phyloP scores from a whole-genome alignment of 108 stramenopile genomes.

The Mediolabrus comicus region DNA sequence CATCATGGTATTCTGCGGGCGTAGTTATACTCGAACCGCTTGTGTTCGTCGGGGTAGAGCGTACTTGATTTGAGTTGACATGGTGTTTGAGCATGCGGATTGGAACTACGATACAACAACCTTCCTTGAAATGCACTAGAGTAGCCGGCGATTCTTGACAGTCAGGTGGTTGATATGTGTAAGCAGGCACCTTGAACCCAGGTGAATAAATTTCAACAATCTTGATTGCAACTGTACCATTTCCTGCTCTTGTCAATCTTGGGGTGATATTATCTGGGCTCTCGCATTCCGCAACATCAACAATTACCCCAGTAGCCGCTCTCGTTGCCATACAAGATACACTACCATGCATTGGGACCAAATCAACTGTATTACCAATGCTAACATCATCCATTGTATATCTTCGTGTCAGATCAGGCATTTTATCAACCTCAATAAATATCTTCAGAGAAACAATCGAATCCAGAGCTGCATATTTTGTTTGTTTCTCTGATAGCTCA shows the following conservation, averaged over 20 bases:
- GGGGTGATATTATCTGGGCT: constrained; percentile 8
- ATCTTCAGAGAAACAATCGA: constrained; percentile 35
- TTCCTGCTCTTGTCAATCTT: not conserved
- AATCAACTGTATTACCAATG: constrained; percentile 13
- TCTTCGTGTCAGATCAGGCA: constrained; percentile 26
- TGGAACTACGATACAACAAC: constrained; percentile 6
- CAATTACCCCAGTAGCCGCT: constrained; percentile 25
- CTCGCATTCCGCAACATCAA: not conserved
- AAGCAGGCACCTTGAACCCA: not conserved
- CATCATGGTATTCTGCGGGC: not conserved
- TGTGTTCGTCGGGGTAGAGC: not conserved
- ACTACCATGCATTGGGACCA: constrained; percentile 28
- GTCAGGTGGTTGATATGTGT: not conserved
- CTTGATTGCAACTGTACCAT: not conserved
- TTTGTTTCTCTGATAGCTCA: constrained; percentile 18
- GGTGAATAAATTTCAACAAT: constrained; percentile 9
- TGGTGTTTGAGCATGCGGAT: constrained; percentile 35
- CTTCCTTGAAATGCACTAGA: constrained; percentile 9
- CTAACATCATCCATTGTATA: constrained; percentile 8
- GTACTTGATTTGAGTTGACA: constrained; percentile 1
- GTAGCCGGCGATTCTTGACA: not conserved
- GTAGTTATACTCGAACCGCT: not conserved
- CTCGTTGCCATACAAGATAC: constrained; percentile 32
- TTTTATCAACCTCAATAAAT: constrained; percentile 4
- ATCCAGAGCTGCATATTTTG: constrained; percentile 50